phyloP scores from a whole-genome alignment of 1,139 yeast genomes.

The Candida pseudoviswanathii region DNA sequence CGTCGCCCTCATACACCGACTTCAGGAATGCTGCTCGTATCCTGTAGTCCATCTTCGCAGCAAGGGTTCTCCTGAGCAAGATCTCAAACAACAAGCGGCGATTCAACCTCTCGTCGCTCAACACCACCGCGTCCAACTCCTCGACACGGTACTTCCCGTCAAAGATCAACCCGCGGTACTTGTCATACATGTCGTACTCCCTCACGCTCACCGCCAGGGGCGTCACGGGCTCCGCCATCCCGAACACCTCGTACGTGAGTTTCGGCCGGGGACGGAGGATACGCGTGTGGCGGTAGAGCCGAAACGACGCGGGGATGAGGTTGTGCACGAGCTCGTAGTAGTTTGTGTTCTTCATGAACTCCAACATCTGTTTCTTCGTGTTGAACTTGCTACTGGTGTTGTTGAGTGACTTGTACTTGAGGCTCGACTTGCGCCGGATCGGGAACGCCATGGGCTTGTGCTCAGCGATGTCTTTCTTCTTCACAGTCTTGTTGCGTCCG shows the following conservation, averaged over 20 bases:
- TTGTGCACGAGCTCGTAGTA: slow-evolving; percentile 29
- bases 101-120: slow-evolving; percentile 30
- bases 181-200: slow-evolving; percentile 1
- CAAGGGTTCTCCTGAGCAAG: slow-evolving; percentile 42
- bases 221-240: neutral
- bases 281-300: slow-evolving; percentile 24
- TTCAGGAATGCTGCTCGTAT: slow-evolving; percentile 18
- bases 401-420: slow-evolving; percentile 24
- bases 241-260: slow-evolving; percentile 8
- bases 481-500: slow-evolving; percentile 33
- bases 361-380: slow-evolving; percentile 27
- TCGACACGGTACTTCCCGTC: slow-evolving; percentile 17
- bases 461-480: slow-evolving; percentile 21
- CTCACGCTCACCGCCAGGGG: neutral
- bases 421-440: slow-evolving; percentile 37
- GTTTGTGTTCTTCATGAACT: slow-evolving; percentile 26
- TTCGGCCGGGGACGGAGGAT: slow-evolving; percentile 27
- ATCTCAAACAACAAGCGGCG: slow-evolving; percentile 38
- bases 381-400: slow-evolving; percentile 22
- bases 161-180: neutral
- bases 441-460: slow-evolving; percentile 31
- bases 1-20: slow-evolving; percentile 21
- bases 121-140: slow-evolving; percentile 24
- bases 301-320: slow-evolving; percentile 33
- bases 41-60: slow-evolving; percentile 46